Evolutionary conservation across 345 rosid genomes (phyloP), one percentile per base, ranked within the genome.

Genomic region (Heritiera fomes): DNA sequence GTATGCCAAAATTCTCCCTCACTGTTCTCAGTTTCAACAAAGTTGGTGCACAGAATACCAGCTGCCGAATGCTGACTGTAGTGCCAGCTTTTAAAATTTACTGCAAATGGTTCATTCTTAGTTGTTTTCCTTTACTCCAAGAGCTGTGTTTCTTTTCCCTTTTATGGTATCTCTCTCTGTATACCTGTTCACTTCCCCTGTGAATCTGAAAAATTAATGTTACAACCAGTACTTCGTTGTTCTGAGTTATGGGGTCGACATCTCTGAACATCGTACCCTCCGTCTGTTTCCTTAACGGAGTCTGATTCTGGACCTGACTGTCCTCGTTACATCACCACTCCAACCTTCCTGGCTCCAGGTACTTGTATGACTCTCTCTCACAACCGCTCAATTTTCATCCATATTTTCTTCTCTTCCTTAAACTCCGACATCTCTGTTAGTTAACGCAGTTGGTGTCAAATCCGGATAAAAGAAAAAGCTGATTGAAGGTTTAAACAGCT

Each of bases 201-300:
- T 32, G 17, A 45, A 8, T 68, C 73, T 43, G n/a, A 3, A 18
- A 40, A 0, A 23, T 23, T 23, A 23, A 30, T 73, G 38, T 55
- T 38, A 3, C 13, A 17, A 11, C 43, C 9, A 10, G 2, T 46
- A 10, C 0, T 18, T 32, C 2, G 28, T 28, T n/a, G 64, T 40
- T 46, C 32, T 32, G 14, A 32, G 61, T 40, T 20, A 23, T 34
- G 64, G 62, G n/a, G 52, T 88, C 79, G 86, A 84, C 87, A 82
- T 77, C 80, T 85, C 91, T 86, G 89, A 71, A 73, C 81, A 82
- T 83, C 85, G 88, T 85, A 86, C 83, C 78, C 62, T 15, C 80
- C 34, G 17, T 60, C 77, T 78, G 71, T 80, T 59, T 52, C 76
- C 68, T 47, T 59, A 40, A 75, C 81, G 8, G 75, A n/a, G 41